A percentile compares a stretch with the other conserved stretches of the same genome.
These are phyloP conservation scores for Gaeumannomyces sp. DNA, from an alignment of 2,329 filamentous ascomycete genomes.

Conservation along the genomic window DNA sequence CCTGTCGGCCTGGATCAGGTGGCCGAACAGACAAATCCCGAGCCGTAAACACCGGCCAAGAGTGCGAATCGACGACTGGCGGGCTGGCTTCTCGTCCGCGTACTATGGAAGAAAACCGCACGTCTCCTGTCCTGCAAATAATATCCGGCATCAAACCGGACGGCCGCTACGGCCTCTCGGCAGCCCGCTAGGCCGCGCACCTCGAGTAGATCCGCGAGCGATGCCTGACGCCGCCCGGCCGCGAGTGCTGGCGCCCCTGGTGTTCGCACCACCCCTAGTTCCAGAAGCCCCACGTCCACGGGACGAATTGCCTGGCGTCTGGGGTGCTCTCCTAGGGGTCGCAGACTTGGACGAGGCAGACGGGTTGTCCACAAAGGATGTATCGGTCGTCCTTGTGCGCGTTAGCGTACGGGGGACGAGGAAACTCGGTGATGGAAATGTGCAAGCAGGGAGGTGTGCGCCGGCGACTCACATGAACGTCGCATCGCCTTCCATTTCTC, in stretches of 20 bases:
- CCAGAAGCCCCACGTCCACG: conserved; percentile 40
- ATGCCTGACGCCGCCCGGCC: conserved; percentile 24
- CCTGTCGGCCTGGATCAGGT: too few relatives aligned
- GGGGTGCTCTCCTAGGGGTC: conserved; percentile 33
- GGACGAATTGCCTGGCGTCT: conserved; percentile 11
- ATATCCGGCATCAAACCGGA: background rate
- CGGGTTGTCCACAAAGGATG: conserved; percentile 84
- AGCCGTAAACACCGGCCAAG: background rate
- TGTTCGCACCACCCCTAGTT: conserved; percentile 34
- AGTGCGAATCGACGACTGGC: background rate
- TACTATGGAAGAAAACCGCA: background rate
- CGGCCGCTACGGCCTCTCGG: conserved; percentile 40
- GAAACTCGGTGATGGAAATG: background rate
- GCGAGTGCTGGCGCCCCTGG: conserved; percentile 31
- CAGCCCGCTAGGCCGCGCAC: conserved; percentile 38
- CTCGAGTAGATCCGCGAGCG: conserved; percentile 28
- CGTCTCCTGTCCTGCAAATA: background rate
- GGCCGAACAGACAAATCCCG: background rate
- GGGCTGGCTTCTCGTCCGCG: background rate
- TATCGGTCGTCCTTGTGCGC: conserved; percentile 71
- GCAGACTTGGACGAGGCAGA: conserved; percentile 43
- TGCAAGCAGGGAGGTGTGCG: too few relatives aligned
- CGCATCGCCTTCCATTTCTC: conserved; percentile 56
- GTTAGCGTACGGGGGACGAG: conserved; percentile 11
- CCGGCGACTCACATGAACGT: conserved; percentile 65